These are phyloP conservation scores for Tagetes erecta DNA, from an alignment of 129 eudicot genomes.

Conservation along the genomic window DNA sequence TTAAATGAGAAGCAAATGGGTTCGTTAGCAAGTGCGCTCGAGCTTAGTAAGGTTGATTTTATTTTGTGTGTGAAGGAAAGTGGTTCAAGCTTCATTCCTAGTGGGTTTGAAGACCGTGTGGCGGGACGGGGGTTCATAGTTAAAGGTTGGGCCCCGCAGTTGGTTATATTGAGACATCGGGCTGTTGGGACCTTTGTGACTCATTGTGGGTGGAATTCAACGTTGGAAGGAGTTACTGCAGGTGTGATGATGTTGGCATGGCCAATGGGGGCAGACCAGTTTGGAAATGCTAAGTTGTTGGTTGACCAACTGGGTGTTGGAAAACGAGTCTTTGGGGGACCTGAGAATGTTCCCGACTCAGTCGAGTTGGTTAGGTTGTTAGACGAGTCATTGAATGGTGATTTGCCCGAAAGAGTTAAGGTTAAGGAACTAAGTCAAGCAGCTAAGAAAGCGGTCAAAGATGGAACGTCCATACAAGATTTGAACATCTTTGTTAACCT, in stretches of 20 bases:
- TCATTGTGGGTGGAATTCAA: conserved; percentile 14
- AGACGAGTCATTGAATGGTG: conserved; percentile 21
- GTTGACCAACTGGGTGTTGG: conserved; percentile 57
- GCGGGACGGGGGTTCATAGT: conserved; percentile 43
- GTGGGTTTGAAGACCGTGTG: conserved; percentile 45
- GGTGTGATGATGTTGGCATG: conserved; percentile 64
- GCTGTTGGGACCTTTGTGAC: conserved; percentile 58
- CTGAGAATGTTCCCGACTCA: conserved; percentile 36
- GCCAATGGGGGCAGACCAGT: conserved; percentile 76
- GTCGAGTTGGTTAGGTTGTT: conserved; percentile 42
- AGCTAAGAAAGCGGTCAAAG: conserved; percentile 30
- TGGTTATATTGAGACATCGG: conserved; percentile 40
- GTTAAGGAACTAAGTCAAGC: conserved; percentile 26
- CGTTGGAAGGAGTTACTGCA: conserved; percentile 45
- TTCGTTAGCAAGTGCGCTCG: conserved; percentile 6
- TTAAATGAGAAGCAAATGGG: conserved; percentile 11
- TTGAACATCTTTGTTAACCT: conserved; percentile 29
- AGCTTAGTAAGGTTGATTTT: conserved; percentile 16
- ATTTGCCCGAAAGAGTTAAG: neutral
- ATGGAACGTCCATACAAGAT: conserved; percentile 40
- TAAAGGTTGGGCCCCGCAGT: conserved; percentile 60
- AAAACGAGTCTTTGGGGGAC: conserved; percentile 46
- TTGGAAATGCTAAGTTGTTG: conserved; percentile 42
- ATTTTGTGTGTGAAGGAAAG: conserved; percentile 1
- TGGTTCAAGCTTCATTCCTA: conserved; percentile 21